Evolutionary conservation across 495 filamentous ascomycete species (phyloP).

Genomic region (Hypoxylon lenormandii): DNA sequence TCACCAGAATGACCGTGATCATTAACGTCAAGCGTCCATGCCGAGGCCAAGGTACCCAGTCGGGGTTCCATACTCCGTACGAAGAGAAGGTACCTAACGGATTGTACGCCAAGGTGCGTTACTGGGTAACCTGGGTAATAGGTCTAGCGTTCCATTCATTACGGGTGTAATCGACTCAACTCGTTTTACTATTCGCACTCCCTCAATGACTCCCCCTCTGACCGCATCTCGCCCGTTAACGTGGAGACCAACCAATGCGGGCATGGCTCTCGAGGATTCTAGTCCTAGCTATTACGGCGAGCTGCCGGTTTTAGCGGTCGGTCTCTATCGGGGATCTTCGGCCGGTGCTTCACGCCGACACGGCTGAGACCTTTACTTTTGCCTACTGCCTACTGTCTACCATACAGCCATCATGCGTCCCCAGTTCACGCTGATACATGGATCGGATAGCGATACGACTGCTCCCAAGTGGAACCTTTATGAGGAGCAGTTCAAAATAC

Average conservation of each 20-base stretch:
- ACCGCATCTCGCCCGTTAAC: conserved; percentile 32
- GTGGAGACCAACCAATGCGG: conserved; percentile 11
- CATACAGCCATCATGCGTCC: background rate
- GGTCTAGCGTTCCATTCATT: conserved; percentile 32
- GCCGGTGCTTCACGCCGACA: conserved; percentile 39
- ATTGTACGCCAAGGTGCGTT: conserved; percentile 5
- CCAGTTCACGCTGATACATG: conserved; percentile 25
- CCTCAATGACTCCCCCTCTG: conserved; percentile 29
- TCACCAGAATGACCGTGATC: conserved; percentile 25
- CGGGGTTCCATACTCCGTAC: conserved; percentile 31
- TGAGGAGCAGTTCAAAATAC: conserved; percentile 22
- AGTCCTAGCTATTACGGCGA: conserved; percentile 36
- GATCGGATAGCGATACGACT: conserved; percentile 26
- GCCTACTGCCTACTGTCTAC: background rate
- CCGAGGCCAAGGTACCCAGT: conserved; percentile 32
- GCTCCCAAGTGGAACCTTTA: conserved; percentile 20
- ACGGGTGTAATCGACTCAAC: conserved; percentile 16
- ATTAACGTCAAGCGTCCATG: conserved; percentile 32
- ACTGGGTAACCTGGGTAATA: conserved; percentile 40
- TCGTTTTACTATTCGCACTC: conserved; percentile 18
- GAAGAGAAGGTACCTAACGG: background rate
- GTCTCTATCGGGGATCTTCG: conserved; percentile 44
- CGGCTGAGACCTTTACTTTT: conserved; percentile 37
- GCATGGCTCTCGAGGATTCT: conserved; percentile 16
- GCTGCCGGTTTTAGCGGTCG: conserved; percentile 48